Percentiles rank a stretch among this genome's conserved stretches.
phyloP scores from a whole-genome alignment of 164 flowering plant genomes.

The Tetracentron sinense region DNA sequence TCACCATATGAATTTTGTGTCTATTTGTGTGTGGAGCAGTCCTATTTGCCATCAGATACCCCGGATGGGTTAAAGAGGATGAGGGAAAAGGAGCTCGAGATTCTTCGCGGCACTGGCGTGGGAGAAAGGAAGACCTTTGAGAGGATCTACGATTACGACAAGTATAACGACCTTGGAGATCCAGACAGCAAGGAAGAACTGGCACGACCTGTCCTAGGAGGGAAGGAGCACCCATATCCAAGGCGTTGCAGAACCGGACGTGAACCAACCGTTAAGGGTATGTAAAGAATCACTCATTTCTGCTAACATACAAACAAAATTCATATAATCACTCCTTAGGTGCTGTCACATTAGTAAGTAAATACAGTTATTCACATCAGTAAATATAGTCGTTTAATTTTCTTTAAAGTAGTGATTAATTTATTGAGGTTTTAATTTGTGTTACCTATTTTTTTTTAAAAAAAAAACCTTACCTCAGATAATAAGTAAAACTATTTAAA shows the following conservation, averaged over 20 bases:
- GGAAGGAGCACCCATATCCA: conserved; percentile 49
- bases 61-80: conserved; percentile 41
- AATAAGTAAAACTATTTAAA: too few relatives aligned
- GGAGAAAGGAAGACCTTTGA: conserved; percentile 43
- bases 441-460: too few relatives aligned
- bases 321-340: too few relatives aligned
- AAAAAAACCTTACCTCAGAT: background rate
- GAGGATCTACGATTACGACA: conserved; percentile 61
- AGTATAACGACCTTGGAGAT: conserved; percentile 59
- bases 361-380: background rate
- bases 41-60: conserved; percentile 62
- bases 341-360: background rate
- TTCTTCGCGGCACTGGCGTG: conserved; percentile 38
- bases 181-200: conserved; percentile 31
- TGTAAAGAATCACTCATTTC: background rate
- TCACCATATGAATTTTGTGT: background rate
- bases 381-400: too few relatives aligned
- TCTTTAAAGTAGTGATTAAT: too few relatives aligned
- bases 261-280: conserved; percentile 9
- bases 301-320: too few relatives aligned
- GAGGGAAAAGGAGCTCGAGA: conserved; percentile 41
- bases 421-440: too few relatives aligned
- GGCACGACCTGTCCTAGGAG: conserved; percentile 55
- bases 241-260: conserved; percentile 75
- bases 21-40: conserved; percentile 24